phyloP scores from a whole-genome alignment of 768 basidiomycete genomes.

The Vishniacozyma victoriae region DNA sequence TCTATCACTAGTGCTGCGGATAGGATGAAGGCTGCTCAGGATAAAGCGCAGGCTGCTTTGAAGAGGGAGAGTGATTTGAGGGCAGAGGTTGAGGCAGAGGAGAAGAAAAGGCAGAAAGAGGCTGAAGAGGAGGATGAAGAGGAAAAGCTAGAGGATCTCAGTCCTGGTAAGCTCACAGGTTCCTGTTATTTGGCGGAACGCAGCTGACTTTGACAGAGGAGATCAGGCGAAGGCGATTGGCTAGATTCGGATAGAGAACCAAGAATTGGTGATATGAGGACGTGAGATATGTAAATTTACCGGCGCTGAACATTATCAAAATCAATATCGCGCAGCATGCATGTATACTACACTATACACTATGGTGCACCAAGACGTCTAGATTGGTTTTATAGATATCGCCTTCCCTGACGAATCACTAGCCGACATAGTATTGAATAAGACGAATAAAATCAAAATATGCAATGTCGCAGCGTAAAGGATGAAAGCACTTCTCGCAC shows the following conservation, averaged over 20 bases:
- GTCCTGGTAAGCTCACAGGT: conserved; percentile 56
- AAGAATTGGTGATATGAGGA: too few relatives aligned
- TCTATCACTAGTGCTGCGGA: background rate
- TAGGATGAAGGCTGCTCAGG: background rate
- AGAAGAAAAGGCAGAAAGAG: conserved; percentile 27
- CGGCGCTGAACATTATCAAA: too few relatives aligned
- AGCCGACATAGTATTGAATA: conserved; percentile 42
- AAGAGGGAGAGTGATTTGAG: background rate
- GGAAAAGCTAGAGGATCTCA: conserved; percentile 61
- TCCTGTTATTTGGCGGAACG: background rate
- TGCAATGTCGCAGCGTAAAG: conserved; percentile 60
- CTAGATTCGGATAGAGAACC: conserved; percentile 56
- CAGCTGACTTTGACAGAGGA: conserved; percentile 17
- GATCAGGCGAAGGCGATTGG: conserved; percentile 29
- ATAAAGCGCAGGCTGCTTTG: background rate
- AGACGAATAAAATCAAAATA: conserved; percentile 39
- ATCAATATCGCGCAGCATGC: too few relatives aligned
- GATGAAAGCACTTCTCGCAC: conserved; percentile 83
- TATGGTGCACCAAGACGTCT: background rate
- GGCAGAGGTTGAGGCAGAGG: conserved; percentile 2
- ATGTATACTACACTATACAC: too few relatives aligned
- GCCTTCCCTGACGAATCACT: conserved; percentile 18
- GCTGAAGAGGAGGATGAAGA: conserved; percentile 46
- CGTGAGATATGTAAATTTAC: too few relatives aligned
- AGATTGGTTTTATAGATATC: background rate